Percentiles rank a stretch among this genome's conserved stretches.
Conservation (phyloP, 2,329 filamentous ascomycete species). For the Phialocephala sp. region DNA sequence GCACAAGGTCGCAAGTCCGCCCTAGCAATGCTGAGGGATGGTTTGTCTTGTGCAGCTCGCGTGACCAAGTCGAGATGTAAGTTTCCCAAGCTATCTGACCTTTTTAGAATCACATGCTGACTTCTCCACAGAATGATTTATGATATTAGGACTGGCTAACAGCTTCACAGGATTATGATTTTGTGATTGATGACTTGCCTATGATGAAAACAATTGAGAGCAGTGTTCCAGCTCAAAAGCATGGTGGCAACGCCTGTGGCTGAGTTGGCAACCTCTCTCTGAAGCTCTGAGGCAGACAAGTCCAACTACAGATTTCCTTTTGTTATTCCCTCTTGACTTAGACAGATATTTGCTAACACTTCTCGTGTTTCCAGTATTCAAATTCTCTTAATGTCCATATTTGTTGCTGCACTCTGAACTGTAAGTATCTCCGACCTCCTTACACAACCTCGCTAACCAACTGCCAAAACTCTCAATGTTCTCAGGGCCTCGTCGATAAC, state of each 20-base stretch:
- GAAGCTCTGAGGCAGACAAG: background rate
- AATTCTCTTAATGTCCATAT: no score
- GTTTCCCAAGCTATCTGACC: background rate
- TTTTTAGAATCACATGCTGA: background rate
- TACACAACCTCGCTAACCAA: no score
- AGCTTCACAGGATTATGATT: no score
- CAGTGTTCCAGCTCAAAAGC: background rate
- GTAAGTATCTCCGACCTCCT: no score
- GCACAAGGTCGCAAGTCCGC: slow-evolving; percentile 1
- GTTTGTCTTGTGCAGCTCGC: slow-evolving; percentile 1
- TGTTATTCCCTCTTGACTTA: no score
- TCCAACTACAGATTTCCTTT: no score
- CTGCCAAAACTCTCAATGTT: no score
- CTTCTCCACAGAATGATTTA: background rate
- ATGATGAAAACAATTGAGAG: background rate
- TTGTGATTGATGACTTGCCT: background rate
- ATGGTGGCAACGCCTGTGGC: background rate
- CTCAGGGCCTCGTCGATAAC: no score
- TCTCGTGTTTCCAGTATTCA: no score
- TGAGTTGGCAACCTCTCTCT: background rate
- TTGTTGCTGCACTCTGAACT: no score
- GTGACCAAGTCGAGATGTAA: background rate
- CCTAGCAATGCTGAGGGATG: slow-evolving; percentile 6
- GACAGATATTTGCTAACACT: no score
- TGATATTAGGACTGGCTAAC: no score